Conservation (phyloP, 768 basidiomycete genomes). For the Glaciozyma martinii region DNA sequence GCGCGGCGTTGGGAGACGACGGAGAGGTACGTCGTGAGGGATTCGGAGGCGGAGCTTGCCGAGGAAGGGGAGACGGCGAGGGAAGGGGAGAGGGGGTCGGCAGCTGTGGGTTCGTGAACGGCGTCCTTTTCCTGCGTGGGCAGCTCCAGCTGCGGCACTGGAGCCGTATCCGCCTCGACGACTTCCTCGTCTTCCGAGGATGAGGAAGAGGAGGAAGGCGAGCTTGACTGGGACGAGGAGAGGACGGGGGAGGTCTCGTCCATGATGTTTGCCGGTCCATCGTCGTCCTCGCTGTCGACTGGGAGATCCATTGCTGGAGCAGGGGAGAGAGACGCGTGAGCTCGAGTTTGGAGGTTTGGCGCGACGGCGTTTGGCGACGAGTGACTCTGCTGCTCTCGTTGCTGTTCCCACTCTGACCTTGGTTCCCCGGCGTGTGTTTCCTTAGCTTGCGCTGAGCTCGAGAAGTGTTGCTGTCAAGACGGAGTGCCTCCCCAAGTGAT, state of each 20-base stretch:
- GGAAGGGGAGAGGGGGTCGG: not conserved
- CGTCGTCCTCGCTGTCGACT: no score
- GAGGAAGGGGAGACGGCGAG: not conserved
- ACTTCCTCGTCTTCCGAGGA: not conserved
- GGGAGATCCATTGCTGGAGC: no score
- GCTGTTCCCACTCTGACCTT: no score
- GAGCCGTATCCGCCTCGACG: no score
- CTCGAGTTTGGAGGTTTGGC: no score
- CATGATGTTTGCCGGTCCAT: not conserved
- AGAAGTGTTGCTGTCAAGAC: no score
- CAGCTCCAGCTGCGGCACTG: not conserved
- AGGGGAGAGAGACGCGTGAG: no score
- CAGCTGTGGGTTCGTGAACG: not conserved
- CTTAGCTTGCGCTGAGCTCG: no score
- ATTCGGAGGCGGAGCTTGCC: not conserved
- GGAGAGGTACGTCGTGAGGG: not conserved
- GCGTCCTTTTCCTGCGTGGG: not conserved
- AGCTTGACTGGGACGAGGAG: not conserved
- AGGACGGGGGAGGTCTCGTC: not conserved
- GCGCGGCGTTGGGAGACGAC: not conserved
- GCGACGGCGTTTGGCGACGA: no score
- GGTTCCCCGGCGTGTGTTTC: no score
- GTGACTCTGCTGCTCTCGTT: no score
- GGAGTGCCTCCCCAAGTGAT: no score
- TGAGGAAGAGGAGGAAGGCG: not conserved